phyloP scores from a whole-genome alignment of 129 eudicot genomes.

The Helianthus tuberosus region DNA sequence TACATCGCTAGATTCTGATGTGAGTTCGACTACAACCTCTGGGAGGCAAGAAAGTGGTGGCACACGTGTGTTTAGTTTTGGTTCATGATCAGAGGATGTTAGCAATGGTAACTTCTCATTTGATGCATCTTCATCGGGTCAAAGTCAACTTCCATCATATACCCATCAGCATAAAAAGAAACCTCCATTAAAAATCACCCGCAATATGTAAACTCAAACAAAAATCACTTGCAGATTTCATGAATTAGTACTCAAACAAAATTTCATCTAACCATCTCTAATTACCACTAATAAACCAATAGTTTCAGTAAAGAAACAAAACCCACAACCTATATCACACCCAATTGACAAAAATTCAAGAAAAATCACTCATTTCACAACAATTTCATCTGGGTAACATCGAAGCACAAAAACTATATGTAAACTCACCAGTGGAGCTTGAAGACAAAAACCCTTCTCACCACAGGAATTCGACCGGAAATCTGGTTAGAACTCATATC shows the following conservation, averaged over 20 bases:
- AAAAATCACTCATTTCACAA: neutral
- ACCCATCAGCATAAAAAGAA: no score
- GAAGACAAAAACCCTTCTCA: slow-evolving; percentile 70
- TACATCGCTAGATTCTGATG: no score
- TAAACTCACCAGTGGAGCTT: slow-evolving; percentile 87
- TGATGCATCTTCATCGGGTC: no score
- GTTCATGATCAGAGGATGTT: no score
- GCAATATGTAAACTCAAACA: no score
- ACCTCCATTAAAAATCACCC: no score
- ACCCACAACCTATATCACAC: slow-evolving; percentile 22
- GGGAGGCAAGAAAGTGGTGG: no score
- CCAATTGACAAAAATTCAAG: slow-evolving; percentile 10
- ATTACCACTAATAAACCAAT: slow-evolving; percentile 20
- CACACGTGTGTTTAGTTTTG: no score
- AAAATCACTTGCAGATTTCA: no score
- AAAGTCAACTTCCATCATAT: no score
- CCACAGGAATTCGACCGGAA: slow-evolving; percentile 57
- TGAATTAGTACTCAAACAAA: neutral
- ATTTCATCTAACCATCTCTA: slow-evolving; percentile 22
- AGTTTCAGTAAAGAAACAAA: slow-evolving; percentile 14
- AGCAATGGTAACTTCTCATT: no score
- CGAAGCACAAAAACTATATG: slow-evolving; percentile 19
- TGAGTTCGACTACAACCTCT: no score
- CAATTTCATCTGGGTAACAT: slow-evolving; percentile 26
- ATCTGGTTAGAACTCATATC: slow-evolving; percentile 70